Conservation (phyloP, 805 yeast species). For the Cyberlindnera euphorbiiphila region DNA sequence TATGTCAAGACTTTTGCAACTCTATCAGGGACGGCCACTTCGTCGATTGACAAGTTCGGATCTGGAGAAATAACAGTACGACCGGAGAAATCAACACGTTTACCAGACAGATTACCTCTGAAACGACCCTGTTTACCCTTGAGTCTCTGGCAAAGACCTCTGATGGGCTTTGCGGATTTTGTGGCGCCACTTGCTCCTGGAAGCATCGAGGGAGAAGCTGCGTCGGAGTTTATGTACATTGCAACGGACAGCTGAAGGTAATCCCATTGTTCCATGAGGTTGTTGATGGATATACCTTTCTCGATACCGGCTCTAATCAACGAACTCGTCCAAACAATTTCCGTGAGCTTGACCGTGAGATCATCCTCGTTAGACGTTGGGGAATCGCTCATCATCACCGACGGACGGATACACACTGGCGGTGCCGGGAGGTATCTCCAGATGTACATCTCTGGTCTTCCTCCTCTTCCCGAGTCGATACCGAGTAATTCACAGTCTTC, state of each 20-base stretch:
- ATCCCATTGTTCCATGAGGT: constrained; percentile 99
- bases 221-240: constrained; percentile 94
- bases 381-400: constrained; percentile 86
- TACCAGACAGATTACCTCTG: constrained; percentile 96
- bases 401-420: constrained; percentile 97
- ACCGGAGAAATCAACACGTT: constrained; percentile 97
- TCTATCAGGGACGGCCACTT: constrained; percentile 97
- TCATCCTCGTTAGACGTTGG: constrained; percentile 96
- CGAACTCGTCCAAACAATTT: constrained; percentile 95
- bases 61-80: constrained; percentile 98
- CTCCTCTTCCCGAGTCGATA: constrained; percentile 79
- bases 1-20: constrained; percentile 94
- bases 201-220: constrained; percentile 73
- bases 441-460: constrained; percentile 92
- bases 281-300: constrained; percentile 88
- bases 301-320: constrained; percentile 92
- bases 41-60: constrained; percentile 91
- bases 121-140: constrained; percentile 99
- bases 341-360: constrained; percentile 90
- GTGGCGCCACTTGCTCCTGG: constrained; percentile 60
- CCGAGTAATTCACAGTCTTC: constrained; percentile 92
- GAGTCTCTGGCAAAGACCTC: constrained; percentile 95
- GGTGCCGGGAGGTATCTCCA: constrained; percentile 99
- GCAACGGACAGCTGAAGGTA: constrained; percentile 93
- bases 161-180: constrained; percentile 64